These are phyloP conservation scores for Candida gorgasii DNA, from an alignment of 805 yeast species.

Conservation along the genomic window DNA sequence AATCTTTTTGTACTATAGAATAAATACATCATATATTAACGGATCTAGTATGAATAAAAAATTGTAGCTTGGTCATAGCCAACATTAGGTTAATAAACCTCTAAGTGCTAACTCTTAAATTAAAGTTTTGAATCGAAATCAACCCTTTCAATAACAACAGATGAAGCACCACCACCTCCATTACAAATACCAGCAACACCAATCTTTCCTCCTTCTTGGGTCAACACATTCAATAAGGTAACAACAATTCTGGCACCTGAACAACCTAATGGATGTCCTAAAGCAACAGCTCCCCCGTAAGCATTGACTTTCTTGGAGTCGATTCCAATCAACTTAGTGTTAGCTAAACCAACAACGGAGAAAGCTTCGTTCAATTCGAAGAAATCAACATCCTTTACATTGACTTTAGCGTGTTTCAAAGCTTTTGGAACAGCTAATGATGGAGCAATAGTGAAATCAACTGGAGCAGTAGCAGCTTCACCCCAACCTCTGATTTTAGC, in stretches of 20 bases:
- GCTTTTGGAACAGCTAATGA: conserved; percentile 95
- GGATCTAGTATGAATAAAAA: not conserved
- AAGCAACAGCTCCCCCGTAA: conserved; percentile 94
- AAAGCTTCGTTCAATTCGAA: conserved; percentile 98
- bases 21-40: not conserved
- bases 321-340: conserved; percentile 66
- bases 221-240: conserved; percentile 76
- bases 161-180: conserved; percentile 99
- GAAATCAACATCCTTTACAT: conserved; percentile 71
- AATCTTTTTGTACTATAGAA: not conserved
- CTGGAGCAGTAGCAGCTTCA: conserved; percentile 95
- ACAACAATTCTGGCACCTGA: conserved; percentile 94
- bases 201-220: conserved; percentile 75
- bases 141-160: conserved; percentile 79
- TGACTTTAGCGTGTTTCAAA: conserved; percentile 75
- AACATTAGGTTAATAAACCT: too few relatives aligned
- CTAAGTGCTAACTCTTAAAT: not conserved
- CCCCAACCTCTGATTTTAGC: conserved; percentile 95
- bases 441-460: conserved; percentile 96
- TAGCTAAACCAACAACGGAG: conserved; percentile 93
- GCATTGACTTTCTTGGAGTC: conserved; percentile 73
- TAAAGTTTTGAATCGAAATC: conserved; percentile 38
- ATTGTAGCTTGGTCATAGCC: not conserved
- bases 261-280: conserved; percentile 94
- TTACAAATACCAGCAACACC: conserved; percentile 98